phyloP scores from a whole-genome alignment of 2,329 filamentous ascomycete genomes.

The Triangularia verruculosa region DNA sequence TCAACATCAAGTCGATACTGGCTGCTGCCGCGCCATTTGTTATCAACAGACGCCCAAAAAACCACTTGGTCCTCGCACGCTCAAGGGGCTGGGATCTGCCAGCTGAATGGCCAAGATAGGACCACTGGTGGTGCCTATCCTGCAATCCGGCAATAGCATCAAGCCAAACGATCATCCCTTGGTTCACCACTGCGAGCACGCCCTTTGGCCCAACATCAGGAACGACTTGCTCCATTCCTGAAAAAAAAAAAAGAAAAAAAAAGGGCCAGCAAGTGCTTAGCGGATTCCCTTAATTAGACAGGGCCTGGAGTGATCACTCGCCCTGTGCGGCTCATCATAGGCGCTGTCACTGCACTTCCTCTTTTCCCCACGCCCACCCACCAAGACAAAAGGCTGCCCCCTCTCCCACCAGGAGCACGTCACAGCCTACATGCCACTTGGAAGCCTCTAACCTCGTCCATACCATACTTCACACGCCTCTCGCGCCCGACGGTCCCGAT shows the following conservation, averaged over 20 bases:
- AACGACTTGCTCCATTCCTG: not conserved
- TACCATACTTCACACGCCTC: constrained; percentile 11
- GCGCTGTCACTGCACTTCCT: constrained; percentile 1
- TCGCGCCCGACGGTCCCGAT: constrained; percentile 23
- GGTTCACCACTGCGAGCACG: not conserved
- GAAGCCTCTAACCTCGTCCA: constrained; percentile 8
- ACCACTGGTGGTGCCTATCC: constrained; percentile 21
- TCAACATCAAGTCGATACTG: constrained; percentile 1
- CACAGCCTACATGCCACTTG: constrained; percentile 2
- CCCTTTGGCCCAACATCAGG: constrained; percentile 8
- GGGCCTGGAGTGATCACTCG: constrained; percentile 14
- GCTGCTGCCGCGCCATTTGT: constrained; percentile 23
- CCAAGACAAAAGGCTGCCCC: constrained; percentile 3
- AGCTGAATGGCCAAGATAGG: constrained; percentile 26
- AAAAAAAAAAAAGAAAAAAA: constrained; percentile 7
- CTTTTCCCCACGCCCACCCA: constrained; percentile 1
- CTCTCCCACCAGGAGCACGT: constrained; percentile 7
- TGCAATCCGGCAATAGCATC: constrained; percentile 23
- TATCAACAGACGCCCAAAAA: constrained; percentile 18
- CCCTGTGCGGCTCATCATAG: constrained; percentile 12
- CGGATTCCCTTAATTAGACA: constrained; percentile 9
- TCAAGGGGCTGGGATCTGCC: constrained; percentile 18
- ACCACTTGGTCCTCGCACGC: constrained; percentile 6
- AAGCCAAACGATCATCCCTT: not conserved
- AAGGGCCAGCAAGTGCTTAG: constrained; percentile 15